Percentiles rank a stretch among this genome's conserved stretches.
phyloP scores from a whole-genome alignment of 140 eudicot genomes.

The Cichorium intybus region DNA sequence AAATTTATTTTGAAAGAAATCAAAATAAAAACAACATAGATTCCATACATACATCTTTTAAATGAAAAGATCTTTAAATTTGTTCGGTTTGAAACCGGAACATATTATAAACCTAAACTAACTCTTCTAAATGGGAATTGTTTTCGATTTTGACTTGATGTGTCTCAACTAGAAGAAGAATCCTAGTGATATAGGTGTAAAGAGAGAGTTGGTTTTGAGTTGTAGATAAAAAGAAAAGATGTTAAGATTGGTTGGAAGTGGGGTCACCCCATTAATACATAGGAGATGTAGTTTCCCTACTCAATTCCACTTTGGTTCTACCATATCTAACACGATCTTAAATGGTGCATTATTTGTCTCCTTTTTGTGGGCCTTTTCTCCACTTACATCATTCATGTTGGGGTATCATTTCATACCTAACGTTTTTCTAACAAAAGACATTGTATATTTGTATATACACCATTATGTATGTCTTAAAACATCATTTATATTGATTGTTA shows the following conservation, averaged over 20 bases:
- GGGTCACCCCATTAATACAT: slow-evolving; percentile 37
- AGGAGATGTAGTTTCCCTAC: slow-evolving; percentile 31
- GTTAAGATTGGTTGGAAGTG: slow-evolving; percentile 16
- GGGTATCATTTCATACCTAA: slow-evolving; percentile 23
- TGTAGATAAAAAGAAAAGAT: slow-evolving; percentile 13
- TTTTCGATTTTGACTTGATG: neutral
- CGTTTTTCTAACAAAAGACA: neutral
- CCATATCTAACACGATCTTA: slow-evolving; percentile 46
- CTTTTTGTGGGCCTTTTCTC: slow-evolving; percentile 37
- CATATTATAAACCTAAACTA: neutral
- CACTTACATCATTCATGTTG: slow-evolving; percentile 40
- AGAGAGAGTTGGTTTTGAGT: slow-evolving; percentile 1
- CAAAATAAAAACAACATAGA: too few relatives aligned
- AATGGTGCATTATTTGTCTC: slow-evolving; percentile 44
- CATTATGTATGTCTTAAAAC: too few relatives aligned
- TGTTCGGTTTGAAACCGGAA: too few relatives aligned
- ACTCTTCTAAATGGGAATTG: neutral
- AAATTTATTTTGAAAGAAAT: too few relatives aligned
- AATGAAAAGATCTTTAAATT: too few relatives aligned
- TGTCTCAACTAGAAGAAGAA: neutral
- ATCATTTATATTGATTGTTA: too few relatives aligned
- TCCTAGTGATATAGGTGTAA: neutral
- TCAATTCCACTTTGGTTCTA: slow-evolving; percentile 33
- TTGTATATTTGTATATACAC: neutral
- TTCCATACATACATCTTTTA: too few relatives aligned